A percentile compares a stretch with the other conserved stretches of the same genome.
phyloP scores from a whole-genome alignment of 2,329 filamentous ascomycete species.

The Monosporascus sp. region DNA sequence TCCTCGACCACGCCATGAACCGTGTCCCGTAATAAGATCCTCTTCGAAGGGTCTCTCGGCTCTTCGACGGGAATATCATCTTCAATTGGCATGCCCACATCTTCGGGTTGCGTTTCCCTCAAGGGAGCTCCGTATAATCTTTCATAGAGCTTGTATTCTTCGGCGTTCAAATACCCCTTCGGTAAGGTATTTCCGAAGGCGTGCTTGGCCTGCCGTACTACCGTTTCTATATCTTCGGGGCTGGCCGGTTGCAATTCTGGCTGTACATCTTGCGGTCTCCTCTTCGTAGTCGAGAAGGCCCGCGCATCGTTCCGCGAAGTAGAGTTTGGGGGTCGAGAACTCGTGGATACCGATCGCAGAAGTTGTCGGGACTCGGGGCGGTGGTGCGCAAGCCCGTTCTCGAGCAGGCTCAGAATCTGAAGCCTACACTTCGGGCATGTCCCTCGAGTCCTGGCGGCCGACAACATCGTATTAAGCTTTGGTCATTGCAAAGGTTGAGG shows the following conservation, averaged over 20 bases:
- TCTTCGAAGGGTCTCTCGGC: slow-evolving; percentile 9
- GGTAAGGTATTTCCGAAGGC: slow-evolving; percentile 75
- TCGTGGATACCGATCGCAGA: slow-evolving; percentile 7
- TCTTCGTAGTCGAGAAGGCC: slow-evolving; percentile 19
- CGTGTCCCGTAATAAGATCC: slow-evolving; percentile 49
- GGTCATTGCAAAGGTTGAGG: not conserved
- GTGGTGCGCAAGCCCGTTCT: slow-evolving; percentile 27
- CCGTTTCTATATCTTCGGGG: slow-evolving; percentile 46
- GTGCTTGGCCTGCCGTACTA: slow-evolving; percentile 68
- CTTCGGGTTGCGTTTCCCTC: slow-evolving; percentile 54
- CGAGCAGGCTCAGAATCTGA: slow-evolving; percentile 31
- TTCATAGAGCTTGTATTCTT: slow-evolving; percentile 73
- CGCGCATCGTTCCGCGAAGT: slow-evolving; percentile 9
- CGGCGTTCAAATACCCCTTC: slow-evolving; percentile 60
- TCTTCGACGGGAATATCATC: slow-evolving; percentile 21
- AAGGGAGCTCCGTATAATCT: slow-evolving; percentile 75
- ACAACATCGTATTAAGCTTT: slow-evolving; percentile 27
- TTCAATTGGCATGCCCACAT: slow-evolving; percentile 46
- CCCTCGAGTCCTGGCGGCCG: slow-evolving; percentile 31
- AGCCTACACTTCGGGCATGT: slow-evolving; percentile 34
- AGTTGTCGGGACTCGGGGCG: slow-evolving; percentile 12
- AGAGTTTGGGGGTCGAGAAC: slow-evolving; percentile 5
- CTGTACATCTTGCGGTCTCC: slow-evolving; percentile 13
- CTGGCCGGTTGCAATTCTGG: slow-evolving; percentile 8
- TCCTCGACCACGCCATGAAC: slow-evolving; percentile 58